Evolutionary conservation across 139 green algal genomes (phyloP).

Genomic region (Volvox africanus): DNA sequence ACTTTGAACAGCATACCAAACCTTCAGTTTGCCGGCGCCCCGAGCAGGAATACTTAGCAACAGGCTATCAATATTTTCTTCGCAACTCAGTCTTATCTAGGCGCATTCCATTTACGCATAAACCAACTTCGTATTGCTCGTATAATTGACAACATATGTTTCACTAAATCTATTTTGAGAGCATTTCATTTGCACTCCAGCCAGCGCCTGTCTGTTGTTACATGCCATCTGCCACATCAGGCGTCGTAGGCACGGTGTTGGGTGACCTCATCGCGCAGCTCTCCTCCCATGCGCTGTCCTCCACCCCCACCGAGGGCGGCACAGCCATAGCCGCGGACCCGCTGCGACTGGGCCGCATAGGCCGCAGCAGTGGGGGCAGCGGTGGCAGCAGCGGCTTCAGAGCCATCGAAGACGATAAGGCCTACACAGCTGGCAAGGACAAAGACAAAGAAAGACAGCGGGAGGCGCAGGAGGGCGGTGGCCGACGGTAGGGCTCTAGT

Average conservation of each 20-base stretch:
- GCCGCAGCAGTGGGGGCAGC: neutral
- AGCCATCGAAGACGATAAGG: neutral
- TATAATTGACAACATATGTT: too few relatives aligned
- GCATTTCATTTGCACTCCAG: too few relatives aligned
- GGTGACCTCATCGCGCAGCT: conserved; percentile 69
- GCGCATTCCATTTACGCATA: too few relatives aligned
- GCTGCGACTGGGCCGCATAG: conserved; percentile 10
- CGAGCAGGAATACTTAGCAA: too few relatives aligned
- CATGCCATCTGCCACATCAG: conserved; percentile 15
- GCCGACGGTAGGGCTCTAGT: neutral
- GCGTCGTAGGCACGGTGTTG: conserved; percentile 63
- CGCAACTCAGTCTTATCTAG: too few relatives aligned
- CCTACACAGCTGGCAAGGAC: neutral
- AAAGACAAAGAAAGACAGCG: neutral
- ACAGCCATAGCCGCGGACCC: conserved; percentile 31
- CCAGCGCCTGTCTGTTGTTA: too few relatives aligned
- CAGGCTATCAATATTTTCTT: too few relatives aligned
- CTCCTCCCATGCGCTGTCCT: conserved; percentile 14
- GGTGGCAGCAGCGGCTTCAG: neutral
- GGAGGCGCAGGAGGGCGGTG: neutral
- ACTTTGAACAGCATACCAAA: too few relatives aligned
- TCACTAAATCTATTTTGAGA: too few relatives aligned
- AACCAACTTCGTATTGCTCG: too few relatives aligned
- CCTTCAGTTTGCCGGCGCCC: too few relatives aligned
- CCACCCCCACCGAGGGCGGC: conserved; percentile 30